phyloP scores from a whole-genome alignment of 805 yeast genomes.

The Schizosaccharomyces osmophilus region DNA sequence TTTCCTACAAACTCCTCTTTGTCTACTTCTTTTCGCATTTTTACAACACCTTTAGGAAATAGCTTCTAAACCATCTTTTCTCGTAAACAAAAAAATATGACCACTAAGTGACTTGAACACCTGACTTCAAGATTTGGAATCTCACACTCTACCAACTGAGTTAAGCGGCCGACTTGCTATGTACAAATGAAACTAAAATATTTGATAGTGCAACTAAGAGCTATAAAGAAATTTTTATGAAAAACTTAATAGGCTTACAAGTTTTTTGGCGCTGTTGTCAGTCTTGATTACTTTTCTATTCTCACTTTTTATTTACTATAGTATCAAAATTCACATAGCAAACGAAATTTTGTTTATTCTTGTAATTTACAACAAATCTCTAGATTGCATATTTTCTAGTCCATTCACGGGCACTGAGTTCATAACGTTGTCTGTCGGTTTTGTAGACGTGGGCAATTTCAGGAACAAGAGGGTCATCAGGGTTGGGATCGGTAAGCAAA shows the following conservation, averaged over 20 bases:
- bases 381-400: conserved; percentile 91
- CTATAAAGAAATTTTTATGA: not conserved
- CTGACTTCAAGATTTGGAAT: not conserved
- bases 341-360: not conserved
- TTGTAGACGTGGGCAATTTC: conserved; percentile 93
- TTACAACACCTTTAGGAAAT: too few species aligned
- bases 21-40: too few species aligned
- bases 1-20: too few species aligned
- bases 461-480: conserved; percentile 96
- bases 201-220: not conserved
- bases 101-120: not conserved
- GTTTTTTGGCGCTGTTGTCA: too few species aligned
- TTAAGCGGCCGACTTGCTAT: not conserved
- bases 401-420: conserved; percentile 95
- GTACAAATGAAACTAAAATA: too few species aligned
- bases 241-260: too few species aligned
- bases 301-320: too few species aligned
- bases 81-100: not conserved
- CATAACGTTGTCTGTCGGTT: conserved; percentile 80
- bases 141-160: not conserved
- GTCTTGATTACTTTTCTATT: too few species aligned
- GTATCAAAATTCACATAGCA: not conserved
- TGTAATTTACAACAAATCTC: conserved; percentile 2
- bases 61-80: too few species aligned
- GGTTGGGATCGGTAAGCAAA: conserved; percentile 35